Evolutionary conservation across 2,329 filamentous ascomycete genomes (phyloP).

Genomic region (Apiospora koreana): DNA sequence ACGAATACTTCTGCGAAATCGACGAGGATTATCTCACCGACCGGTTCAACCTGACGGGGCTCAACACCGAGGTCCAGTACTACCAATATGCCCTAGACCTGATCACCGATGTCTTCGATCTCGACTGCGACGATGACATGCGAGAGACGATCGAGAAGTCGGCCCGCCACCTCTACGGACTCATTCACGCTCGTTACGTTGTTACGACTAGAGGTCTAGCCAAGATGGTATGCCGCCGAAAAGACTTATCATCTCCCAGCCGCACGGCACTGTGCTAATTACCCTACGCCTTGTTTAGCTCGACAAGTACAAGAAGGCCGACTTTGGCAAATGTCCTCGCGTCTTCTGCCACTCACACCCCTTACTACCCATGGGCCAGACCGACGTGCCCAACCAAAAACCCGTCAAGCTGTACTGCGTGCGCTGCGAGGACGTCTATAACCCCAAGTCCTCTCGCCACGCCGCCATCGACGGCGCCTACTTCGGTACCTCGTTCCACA

Average conservation of each 20-base stretch:
- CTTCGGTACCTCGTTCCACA: conserved; percentile 97
- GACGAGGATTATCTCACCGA: conserved; percentile 99
- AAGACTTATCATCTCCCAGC: conserved; percentile 2
- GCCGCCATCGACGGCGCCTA: conserved; percentile 95
- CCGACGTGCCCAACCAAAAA: conserved; percentile 83
- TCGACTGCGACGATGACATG: conserved; percentile 98
- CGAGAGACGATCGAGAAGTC: conserved; percentile 98
- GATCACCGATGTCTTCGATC: conserved; percentile 96
- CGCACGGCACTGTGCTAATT: not conserved
- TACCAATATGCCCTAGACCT: conserved; percentile 98
- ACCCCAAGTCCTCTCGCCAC: conserved; percentile 93
- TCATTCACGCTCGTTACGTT: conserved; percentile 95
- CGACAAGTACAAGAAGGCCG: conserved; percentile 97
- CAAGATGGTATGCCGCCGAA: conserved; percentile 76
- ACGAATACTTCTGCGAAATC: conserved; percentile 99
- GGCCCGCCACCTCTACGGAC: conserved; percentile 89
- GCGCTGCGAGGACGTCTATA: conserved; percentile 97
- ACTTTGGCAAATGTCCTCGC: conserved; percentile 97
- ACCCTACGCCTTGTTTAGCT: conserved; percentile 57
- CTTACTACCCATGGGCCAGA: conserved; percentile 90
- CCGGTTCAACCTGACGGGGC: conserved; percentile 94
- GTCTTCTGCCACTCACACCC: conserved; percentile 94
- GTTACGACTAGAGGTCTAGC: conserved; percentile 90
- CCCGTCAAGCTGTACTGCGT: conserved; percentile 97
- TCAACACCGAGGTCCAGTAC: conserved; percentile 97